Conservation (phyloP, 257 asterid species). For the Nicotiana undulata region DNA sequence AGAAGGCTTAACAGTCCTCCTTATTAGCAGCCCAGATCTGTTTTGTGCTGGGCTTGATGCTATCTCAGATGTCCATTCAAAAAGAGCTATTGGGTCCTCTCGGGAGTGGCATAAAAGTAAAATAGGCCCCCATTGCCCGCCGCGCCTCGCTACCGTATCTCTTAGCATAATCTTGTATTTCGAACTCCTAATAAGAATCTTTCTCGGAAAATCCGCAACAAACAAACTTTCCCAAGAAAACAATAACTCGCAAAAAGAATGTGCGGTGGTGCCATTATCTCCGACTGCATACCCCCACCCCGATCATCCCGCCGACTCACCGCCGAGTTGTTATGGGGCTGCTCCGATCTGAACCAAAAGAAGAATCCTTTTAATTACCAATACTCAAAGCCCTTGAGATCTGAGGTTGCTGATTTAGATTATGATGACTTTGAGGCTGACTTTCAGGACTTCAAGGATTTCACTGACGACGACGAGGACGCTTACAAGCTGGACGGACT, state of each 20-base stretch:
- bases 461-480: slow-evolving; percentile 28
- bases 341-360: slow-evolving; percentile 33
- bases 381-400: slow-evolving; percentile 49
- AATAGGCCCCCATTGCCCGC: no score
- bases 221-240: not conserved
- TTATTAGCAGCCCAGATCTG: no score
- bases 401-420: slow-evolving; percentile 35
- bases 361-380: slow-evolving; percentile 22
- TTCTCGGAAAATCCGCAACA: not conserved
- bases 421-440: slow-evolving; percentile 73
- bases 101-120: no score
- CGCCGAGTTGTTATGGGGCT: slow-evolving; percentile 73
- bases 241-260: slow-evolving; percentile 12
- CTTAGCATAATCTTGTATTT: not conserved
- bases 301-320: slow-evolving; percentile 61
- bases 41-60: no score
- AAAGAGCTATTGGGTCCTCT: no score
- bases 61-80: no score
- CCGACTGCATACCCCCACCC: slow-evolving; percentile 46
- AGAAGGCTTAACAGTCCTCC: no score
- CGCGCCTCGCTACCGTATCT: not conserved
- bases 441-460: slow-evolving; percentile 71
- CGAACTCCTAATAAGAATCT: not conserved
- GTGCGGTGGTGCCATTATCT: slow-evolving; percentile 94
- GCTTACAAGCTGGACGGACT: slow-evolving; percentile 13